Conservation (phyloP, 768 basidiomycete genomes). For the Lyophyllum semitale region DNA sequence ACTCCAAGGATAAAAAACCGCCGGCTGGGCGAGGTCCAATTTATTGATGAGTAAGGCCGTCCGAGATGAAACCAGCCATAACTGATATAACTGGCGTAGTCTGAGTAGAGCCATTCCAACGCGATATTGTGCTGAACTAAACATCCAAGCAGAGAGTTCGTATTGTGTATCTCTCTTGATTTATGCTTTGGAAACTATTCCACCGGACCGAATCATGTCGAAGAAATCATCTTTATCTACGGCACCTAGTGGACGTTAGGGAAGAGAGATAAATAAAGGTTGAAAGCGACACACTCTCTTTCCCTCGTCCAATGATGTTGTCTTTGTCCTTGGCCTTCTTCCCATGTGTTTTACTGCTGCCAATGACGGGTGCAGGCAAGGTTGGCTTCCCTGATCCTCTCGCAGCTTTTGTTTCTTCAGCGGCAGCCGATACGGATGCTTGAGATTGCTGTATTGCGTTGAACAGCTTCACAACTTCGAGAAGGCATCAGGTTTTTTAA, state of each 20-base stretch:
- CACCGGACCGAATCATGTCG: conserved; percentile 81
- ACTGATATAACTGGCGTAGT: background rate
- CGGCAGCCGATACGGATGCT: conserved; percentile 48
- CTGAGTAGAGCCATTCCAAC: background rate
- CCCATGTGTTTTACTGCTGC: conserved; percentile 39
- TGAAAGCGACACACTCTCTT: conserved; percentile 49
- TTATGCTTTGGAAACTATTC: conserved; percentile 72
- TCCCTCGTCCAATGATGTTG: conserved; percentile 53
- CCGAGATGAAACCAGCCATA: background rate
- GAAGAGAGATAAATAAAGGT: conserved; percentile 3
- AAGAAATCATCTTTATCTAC: conserved; percentile 78
- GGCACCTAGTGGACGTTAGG: conserved; percentile 36
- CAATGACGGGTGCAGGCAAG: conserved; percentile 63
- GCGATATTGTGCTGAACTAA: background rate
- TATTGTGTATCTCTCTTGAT: background rate
- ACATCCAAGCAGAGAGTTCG: background rate
- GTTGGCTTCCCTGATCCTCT: conserved; percentile 77
- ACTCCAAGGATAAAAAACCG: conserved; percentile 5
- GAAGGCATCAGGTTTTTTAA: conserved; percentile 4
- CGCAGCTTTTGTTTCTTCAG: conserved; percentile 58
- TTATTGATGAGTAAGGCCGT: background rate
- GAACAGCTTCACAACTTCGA: conserved; percentile 78
- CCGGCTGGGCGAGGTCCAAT: background rate
- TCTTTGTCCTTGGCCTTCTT: conserved; percentile 57
- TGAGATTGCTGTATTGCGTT: conserved; percentile 87